A percentile compares a stretch with the other conserved stretches of the same genome.
Evolutionary conservation across 1,284 basidiomycete species (phyloP).

Genomic region (Coriolopsis trogii): DNA sequence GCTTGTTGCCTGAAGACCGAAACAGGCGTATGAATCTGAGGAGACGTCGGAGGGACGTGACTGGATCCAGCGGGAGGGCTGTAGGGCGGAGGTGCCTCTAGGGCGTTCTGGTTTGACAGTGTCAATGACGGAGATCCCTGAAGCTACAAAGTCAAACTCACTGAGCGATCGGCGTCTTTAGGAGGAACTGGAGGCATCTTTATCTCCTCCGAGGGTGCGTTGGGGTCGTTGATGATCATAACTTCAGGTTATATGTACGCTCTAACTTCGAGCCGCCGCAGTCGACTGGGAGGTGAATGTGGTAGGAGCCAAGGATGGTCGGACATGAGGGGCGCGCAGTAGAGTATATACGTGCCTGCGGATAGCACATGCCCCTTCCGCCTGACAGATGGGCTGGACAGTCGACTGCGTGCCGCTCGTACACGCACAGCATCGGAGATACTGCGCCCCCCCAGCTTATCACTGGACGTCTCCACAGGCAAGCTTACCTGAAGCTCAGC

Average conservation of each 20-base stretch:
- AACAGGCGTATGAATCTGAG: neutral
- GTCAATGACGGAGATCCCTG: neutral
- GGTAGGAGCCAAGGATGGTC: neutral
- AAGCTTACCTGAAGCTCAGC: too few species aligned
- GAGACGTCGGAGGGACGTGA: neutral
- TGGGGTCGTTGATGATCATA: slow-evolving; percentile 10
- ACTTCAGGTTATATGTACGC: neutral
- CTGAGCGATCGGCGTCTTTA: neutral
- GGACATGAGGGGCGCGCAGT: neutral
- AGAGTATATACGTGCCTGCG: neutral
- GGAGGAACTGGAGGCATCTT: slow-evolving; percentile 1
- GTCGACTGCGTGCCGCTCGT: neutral
- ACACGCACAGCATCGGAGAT: slow-evolving; percentile 1
- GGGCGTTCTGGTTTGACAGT: neutral
- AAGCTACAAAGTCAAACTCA: neutral
- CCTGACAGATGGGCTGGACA: neutral
- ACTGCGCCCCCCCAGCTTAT: neutral
- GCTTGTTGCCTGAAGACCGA: slow-evolving; percentile 18
- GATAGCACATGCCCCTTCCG: neutral
- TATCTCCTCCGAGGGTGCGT: neutral
- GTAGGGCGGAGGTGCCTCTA: slow-evolving; percentile 16
- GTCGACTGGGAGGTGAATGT: neutral
- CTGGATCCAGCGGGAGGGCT: slow-evolving; percentile 5
- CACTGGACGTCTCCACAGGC: too few species aligned
- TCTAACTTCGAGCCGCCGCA: neutral